phyloP scores from a whole-genome alignment of 2,329 filamentous ascomycete genomes.

The Ampelomyces quisqualis region DNA sequence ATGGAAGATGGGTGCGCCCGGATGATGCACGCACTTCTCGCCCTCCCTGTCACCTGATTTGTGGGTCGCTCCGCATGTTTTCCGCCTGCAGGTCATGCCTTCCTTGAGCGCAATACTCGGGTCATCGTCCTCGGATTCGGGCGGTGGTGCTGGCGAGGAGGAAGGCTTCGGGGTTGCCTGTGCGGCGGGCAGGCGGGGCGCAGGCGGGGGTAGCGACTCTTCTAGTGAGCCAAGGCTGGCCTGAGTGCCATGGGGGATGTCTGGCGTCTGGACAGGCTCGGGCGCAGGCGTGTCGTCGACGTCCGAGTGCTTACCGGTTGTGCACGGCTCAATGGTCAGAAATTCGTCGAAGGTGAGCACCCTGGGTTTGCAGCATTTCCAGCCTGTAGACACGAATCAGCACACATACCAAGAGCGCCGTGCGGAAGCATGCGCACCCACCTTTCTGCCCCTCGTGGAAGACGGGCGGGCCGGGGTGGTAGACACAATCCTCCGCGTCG shows the following conservation, averaged over 20 bases:
- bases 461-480: conserved; percentile 85
- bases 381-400: conserved; percentile 61
- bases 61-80: conserved; percentile 70
- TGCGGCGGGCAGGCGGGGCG: conserved; percentile 36
- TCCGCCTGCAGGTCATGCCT: conserved; percentile 74
- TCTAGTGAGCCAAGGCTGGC: conserved; percentile 37
- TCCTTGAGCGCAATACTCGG: conserved; percentile 69
- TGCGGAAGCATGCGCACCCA: conserved; percentile 42
- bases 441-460: conserved; percentile 99
- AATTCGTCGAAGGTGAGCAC: conserved; percentile 99
- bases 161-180: conserved; percentile 29
- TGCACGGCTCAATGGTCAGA: conserved; percentile 88
- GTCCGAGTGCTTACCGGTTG: conserved; percentile 86
- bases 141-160: conserved; percentile 36
- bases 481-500: conserved; percentile 77
- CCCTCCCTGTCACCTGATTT: conserved; percentile 55
- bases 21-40: conserved; percentile 85
- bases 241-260: conserved; percentile 43
- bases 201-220: conserved; percentile 35
- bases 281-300: conserved; percentile 69
- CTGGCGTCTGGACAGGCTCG: conserved; percentile 51
- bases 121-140: conserved; percentile 79
- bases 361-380: conserved; percentile 98
- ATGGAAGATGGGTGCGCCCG: conserved; percentile 89
- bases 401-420: not conserved